Percentiles rank a stretch among this genome's conserved stretches.
These are phyloP conservation scores for Colletotrichum noveboracense DNA, from an alignment of 2,329 filamentous ascomycete species.

Conservation along the genomic window DNA sequence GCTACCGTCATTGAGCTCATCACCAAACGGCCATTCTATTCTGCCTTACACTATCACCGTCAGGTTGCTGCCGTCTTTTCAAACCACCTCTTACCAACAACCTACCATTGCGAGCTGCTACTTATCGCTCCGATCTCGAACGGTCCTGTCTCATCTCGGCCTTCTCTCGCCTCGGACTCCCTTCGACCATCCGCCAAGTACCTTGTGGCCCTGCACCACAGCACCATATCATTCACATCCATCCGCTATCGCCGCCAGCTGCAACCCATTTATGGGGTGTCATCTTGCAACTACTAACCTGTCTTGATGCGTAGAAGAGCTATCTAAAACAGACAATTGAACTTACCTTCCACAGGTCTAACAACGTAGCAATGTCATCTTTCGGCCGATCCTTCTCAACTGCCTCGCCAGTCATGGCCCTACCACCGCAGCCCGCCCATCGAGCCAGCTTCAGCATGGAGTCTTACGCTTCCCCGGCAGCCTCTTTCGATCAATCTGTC, in stretches of 20 bases:
- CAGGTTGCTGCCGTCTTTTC: neutral
- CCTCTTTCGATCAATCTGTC: slow-evolving; percentile 43
- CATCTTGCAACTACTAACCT: slow-evolving; percentile 6
- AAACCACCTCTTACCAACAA: neutral
- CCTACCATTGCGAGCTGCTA: neutral
- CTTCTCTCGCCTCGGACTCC: neutral
- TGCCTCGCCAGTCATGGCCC: slow-evolving; percentile 50
- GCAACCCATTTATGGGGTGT: neutral
- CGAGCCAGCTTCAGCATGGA: slow-evolving; percentile 39
- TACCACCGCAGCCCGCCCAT: slow-evolving; percentile 38
- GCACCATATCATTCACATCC: neutral
- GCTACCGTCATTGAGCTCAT: neutral
- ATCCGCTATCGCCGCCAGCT: neutral
- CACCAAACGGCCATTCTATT: neutral
- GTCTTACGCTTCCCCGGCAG: slow-evolving; percentile 35
- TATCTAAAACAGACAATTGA: slow-evolving; percentile 27
- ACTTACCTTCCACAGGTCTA: slow-evolving; percentile 33
- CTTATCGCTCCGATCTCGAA: neutral
- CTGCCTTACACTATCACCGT: neutral
- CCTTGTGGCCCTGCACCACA: neutral
- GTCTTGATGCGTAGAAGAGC: slow-evolving; percentile 7
- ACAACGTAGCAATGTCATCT: slow-evolving; percentile 44
- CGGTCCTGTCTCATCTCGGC: neutral
- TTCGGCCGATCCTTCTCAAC: slow-evolving; percentile 46
- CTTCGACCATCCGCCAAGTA: neutral